These are phyloP conservation scores for Beauveria varroae DNA, from an alignment of 2,329 filamentous ascomycete species.

Conservation along the genomic window DNA sequence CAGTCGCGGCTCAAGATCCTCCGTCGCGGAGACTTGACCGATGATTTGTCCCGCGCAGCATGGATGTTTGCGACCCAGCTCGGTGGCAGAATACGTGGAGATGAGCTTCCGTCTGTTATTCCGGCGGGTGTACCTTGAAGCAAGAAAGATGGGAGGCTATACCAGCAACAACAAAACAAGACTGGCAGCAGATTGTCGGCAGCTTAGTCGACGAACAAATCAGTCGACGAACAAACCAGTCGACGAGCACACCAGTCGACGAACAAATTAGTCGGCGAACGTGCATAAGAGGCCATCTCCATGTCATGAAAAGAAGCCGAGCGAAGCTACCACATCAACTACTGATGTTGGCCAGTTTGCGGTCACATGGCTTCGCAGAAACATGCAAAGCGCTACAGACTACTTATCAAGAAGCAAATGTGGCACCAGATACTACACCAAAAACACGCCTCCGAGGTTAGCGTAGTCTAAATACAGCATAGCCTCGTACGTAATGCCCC, in stretches of 20 bases:
- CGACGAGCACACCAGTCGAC: no score
- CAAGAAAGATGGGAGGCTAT: no score
- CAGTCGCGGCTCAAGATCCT: slow-evolving; percentile 45
- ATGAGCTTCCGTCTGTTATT: slow-evolving; percentile 20
- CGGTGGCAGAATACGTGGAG: slow-evolving; percentile 25
- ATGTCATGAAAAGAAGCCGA: not conserved
- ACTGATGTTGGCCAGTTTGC: not conserved
- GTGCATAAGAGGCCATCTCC: not conserved
- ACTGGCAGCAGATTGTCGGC: no score
- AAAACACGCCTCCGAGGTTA: not conserved
- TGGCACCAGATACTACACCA: not conserved
- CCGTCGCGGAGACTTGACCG: slow-evolving; percentile 22
- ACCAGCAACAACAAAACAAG: not conserved
- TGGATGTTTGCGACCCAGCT: slow-evolving; percentile 32
- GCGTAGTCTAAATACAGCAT: not conserved
- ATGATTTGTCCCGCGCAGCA: slow-evolving; percentile 25
- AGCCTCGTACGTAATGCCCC: not conserved
- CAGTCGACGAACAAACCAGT: no score
- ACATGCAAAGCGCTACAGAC: not conserved
- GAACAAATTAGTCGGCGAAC: no score
- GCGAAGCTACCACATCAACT: not conserved
- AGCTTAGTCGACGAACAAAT: no score
- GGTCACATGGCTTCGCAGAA: no score
- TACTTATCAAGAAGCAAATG: not conserved
- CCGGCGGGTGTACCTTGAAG: not conserved